A percentile compares a stretch with the other conserved stretches of the same genome.
Conservation (phyloP, 164 flowering plant genomes). For the Dillenia suffruticosa region DNA sequence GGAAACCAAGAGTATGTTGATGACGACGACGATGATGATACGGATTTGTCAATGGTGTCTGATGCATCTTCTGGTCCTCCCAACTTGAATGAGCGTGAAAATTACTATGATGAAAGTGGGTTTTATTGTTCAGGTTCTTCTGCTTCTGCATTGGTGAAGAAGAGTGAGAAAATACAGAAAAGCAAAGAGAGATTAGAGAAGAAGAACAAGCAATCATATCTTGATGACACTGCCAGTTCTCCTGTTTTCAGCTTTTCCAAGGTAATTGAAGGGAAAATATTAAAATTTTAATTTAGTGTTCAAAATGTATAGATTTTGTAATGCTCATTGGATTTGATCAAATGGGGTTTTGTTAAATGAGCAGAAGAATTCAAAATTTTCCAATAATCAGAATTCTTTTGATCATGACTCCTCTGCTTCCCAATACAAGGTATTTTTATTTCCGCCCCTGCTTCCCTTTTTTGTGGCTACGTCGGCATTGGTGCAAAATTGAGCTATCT, state of each 20-base stretch:
- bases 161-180: conserved; percentile 32
- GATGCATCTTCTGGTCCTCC: conserved; percentile 98
- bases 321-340: not conserved
- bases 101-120: conserved; percentile 26
- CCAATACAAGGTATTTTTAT: conserved; percentile 34
- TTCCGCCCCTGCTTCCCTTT: not conserved
- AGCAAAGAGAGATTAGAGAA: conserved; percentile 10
- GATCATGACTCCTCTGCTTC: conserved; percentile 51
- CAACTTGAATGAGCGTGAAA: conserved; percentile 43
- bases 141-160: conserved; percentile 17
- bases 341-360: conserved; percentile 5
- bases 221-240: conserved; percentile 90
- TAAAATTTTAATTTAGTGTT: not conserved
- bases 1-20: conserved; percentile 8
- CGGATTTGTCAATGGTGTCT: conserved; percentile 83
- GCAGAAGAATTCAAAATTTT: conserved; percentile 33
- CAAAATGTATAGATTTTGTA: not conserved
- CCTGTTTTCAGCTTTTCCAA: conserved; percentile 40
- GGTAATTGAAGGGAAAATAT: conserved; percentile 19
- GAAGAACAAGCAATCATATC: conserved; percentile 22
- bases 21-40: conserved; percentile 29
- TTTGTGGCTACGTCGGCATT: not conserved
- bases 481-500: not conserved
- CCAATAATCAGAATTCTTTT: conserved; percentile 32
- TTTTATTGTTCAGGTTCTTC: conserved; percentile 20